Evolutionary conservation across 805 yeast species (phyloP).

Genomic region (Barnettozyma populi): DNA sequence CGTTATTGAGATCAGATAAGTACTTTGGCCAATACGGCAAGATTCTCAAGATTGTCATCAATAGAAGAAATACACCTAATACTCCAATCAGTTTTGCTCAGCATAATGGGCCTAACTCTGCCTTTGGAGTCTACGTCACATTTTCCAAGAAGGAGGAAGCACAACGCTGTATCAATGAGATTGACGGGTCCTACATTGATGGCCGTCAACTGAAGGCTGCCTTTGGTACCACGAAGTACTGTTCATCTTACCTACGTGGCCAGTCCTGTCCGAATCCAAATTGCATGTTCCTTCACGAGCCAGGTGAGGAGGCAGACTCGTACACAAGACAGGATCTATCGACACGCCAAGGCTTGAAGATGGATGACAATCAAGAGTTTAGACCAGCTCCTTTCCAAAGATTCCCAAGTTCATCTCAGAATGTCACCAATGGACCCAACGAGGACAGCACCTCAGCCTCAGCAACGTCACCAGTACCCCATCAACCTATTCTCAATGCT

Average conservation of each 20-base stretch:
- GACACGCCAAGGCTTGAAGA: constrained; percentile 63
- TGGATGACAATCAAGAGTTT: constrained; percentile 32
- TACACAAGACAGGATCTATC: constrained; percentile 85
- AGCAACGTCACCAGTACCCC: constrained; percentile 7
- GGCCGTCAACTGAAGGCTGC: constrained; percentile 90
- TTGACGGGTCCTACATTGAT: constrained; percentile 89
- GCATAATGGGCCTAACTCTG: constrained; percentile 41
- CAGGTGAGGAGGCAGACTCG: constrained; percentile 98
- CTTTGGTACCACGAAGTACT: constrained; percentile 97
- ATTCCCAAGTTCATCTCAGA: constrained; percentile 9
- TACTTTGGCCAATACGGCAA: constrained; percentile 99
- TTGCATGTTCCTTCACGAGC: constrained; percentile 98
- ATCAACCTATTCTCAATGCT: constrained; percentile 23
- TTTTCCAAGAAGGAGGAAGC: constrained; percentile 94
- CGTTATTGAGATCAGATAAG: constrained; percentile 78
- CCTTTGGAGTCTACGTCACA: constrained; percentile 94
- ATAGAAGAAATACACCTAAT: constrained; percentile 50
- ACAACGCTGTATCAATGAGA: constrained; percentile 83
- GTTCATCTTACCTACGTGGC: constrained; percentile 92
- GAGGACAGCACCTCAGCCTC: constrained; percentile 1
- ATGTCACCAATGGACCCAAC: constrained; percentile 6
- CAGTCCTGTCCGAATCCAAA: constrained; percentile 97
- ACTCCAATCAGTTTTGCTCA: constrained; percentile 14
- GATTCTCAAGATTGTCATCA: constrained; percentile 88
- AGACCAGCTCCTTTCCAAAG: constrained; percentile 23